phyloP scores from a whole-genome alignment of 192 early-diverging fungal genomes.

The Linnemannia exigua region DNA sequence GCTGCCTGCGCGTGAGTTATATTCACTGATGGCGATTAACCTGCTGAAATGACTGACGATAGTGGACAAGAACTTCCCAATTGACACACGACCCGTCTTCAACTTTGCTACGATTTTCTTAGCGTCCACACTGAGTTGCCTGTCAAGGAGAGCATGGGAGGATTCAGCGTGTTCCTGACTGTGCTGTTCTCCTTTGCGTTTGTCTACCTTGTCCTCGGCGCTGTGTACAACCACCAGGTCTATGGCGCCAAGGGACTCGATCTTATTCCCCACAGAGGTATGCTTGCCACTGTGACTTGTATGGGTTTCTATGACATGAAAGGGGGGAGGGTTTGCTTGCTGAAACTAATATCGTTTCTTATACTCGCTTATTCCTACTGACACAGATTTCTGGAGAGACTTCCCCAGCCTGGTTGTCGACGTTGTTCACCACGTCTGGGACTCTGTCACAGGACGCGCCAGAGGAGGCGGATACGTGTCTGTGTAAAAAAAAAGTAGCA shows the following conservation, averaged over 20 bases:
- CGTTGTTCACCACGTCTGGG: conserved; percentile 47
- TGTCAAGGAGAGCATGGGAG: conserved; percentile 33
- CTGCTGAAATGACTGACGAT: not conserved
- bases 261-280: conserved; percentile 45
- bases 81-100: not conserved
- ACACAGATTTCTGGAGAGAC: conserved; percentile 47
- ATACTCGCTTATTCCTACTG: not conserved
- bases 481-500: conserved; percentile 14
- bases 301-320: not conserved
- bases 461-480: conserved; percentile 34
- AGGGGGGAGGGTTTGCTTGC: not conserved
- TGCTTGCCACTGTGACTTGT: not conserved
- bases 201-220: conserved; percentile 34
- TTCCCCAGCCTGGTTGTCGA: conserved; percentile 46
- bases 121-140: conserved; percentile 10
- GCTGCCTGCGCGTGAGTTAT: conserved; percentile 44
- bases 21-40: not conserved
- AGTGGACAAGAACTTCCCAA: not conserved
- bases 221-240: conserved; percentile 43
- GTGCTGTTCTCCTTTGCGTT: conserved; percentile 24
- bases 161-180: conserved; percentile 43
- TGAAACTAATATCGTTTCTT: not conserved
- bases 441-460: conserved; percentile 41
- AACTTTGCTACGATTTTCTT: not conserved
- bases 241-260: conserved; percentile 45